These are phyloP conservation scores for Moricandia moricandioides DNA, from an alignment of 345 rosid species.

Conservation along the genomic window DNA sequence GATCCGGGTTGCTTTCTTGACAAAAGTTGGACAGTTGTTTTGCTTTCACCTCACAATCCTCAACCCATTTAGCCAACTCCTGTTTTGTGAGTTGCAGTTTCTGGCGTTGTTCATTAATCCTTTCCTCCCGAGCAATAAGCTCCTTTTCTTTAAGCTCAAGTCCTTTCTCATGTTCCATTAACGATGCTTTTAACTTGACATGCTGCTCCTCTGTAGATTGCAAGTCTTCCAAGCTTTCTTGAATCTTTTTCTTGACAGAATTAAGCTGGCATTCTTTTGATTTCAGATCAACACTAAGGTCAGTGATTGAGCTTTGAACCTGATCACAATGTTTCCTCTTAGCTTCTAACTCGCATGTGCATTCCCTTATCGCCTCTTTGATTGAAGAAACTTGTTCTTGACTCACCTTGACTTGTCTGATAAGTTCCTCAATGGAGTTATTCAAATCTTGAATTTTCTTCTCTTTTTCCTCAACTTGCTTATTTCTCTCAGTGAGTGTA, in stretches of 20 bases:
- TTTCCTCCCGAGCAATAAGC: slow-evolving; percentile 13
- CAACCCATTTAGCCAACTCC: neutral
- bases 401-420: slow-evolving; percentile 15
- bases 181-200: slow-evolving; percentile 22
- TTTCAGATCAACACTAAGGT: slow-evolving; percentile 21
- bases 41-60: neutral
- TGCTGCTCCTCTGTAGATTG: slow-evolving; percentile 27
- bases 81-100: neutral
- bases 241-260: slow-evolving; percentile 7
- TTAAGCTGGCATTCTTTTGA: no score
- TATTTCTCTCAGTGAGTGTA: slow-evolving; percentile 7
- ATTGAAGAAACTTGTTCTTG: slow-evolving; percentile 20
- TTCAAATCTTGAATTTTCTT: slow-evolving; percentile 26
- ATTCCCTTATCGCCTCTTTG: slow-evolving; percentile 13
- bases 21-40: neutral
- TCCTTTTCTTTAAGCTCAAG: slow-evolving; percentile 35
- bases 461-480: slow-evolving; percentile 27
- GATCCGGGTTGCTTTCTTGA: no score
- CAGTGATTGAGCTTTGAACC: slow-evolving; percentile 24
- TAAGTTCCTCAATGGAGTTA: slow-evolving; percentile 21
- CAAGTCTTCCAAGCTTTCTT: slow-evolving; percentile 25
- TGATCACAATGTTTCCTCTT: neutral
- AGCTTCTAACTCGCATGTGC: neutral
- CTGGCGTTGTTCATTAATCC: slow-evolving; percentile 16
- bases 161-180: slow-evolving; percentile 14